These are phyloP conservation scores for Proteromonas lacertae DNA, from an alignment of 352 stramenopile genomes.

Conservation along the genomic window DNA sequence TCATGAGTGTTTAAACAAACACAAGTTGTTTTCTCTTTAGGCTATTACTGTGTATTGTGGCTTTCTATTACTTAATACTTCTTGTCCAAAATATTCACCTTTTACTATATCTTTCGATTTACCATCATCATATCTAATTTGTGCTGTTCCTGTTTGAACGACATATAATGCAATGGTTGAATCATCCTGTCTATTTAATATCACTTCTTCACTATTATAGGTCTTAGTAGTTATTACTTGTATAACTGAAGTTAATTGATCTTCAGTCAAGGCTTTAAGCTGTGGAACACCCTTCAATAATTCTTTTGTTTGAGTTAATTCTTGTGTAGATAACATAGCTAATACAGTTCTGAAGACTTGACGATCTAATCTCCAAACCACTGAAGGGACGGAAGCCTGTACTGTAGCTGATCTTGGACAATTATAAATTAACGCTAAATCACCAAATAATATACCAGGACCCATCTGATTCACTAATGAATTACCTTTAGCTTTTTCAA, in stretches of 20 bases:
- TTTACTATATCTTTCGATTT: too few species aligned
- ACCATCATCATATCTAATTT: too few species aligned
- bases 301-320: neutral
- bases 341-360: slow-evolving; percentile 15
- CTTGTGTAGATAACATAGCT: neutral
- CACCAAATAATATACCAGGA: slow-evolving; percentile 43
- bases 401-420: slow-evolving; percentile 65
- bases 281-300: neutral
- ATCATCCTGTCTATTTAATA: too few species aligned
- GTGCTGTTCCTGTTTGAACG: too few species aligned
- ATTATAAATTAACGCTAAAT: slow-evolving; percentile 80
- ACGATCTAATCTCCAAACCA: slow-evolving; percentile 67
- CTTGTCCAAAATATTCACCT: too few species aligned
- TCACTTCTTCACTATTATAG: too few species aligned
- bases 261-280: neutral
- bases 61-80: too few species aligned
- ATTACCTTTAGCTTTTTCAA: slow-evolving; percentile 8
- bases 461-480: neutral
- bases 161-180: too few species aligned
- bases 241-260: slow-evolving; percentile 7
- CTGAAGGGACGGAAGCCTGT: slow-evolving; percentile 30
- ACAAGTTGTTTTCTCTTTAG: too few species aligned
- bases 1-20: too few species aligned
- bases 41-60: too few species aligned
- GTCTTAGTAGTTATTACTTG: too few species aligned